Base-by-base conservation (phyloP, 2,329 filamentous ascomycete genomes). In the Byssothecium circinans region DNA sequence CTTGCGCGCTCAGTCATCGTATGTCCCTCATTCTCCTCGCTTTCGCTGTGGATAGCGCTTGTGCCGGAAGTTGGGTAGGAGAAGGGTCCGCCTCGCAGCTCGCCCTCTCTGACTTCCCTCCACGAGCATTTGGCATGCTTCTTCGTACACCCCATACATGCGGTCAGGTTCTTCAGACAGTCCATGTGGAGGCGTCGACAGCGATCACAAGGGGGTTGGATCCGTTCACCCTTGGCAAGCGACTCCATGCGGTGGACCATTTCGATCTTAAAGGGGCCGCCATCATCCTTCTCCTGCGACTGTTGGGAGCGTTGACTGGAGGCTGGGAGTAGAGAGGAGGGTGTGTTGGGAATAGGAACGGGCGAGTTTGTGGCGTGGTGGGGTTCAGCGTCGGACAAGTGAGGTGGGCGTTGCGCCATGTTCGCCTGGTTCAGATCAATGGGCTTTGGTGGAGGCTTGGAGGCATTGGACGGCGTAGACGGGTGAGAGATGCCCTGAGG, bases 71-170 rank as follows among this genome's bases (percentile, higher is more conserved):
- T 49, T 2, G 58, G 54, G 29, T 65, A 61, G 1, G 61, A 47
- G 25, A 61, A 64, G n/a, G 45, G 50, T 27, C 62, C 61, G 14
- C 64, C 48, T 18, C 53, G 62, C 29, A 83, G 54, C 59, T 95
- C 91, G 2, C 87, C 85, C 25, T 89, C 83, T 14, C 83, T 84
- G n/a, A 94, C 82, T 36, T 87, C 84, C 57, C 85, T 88, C 90
- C 90, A 95, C 12, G 84, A 85, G 68, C 90, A 95, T 61, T 91
- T 91, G 17, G 89, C 89, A 66, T 95, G 90, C 67, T 95, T 95
- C 68, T 89, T 91, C 0, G 90, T 95, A 69, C 90, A 95, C 18
- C 89, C 89, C 69, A 87, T 83, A 64, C 91, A 95, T 8, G 89
- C 89, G 0, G 89, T 95, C 32, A 94, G 76, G 53, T 95, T 88